Evolutionary conservation across 768 basidiomycete genomes (phyloP).

Genomic region (Suillus luteus): DNA sequence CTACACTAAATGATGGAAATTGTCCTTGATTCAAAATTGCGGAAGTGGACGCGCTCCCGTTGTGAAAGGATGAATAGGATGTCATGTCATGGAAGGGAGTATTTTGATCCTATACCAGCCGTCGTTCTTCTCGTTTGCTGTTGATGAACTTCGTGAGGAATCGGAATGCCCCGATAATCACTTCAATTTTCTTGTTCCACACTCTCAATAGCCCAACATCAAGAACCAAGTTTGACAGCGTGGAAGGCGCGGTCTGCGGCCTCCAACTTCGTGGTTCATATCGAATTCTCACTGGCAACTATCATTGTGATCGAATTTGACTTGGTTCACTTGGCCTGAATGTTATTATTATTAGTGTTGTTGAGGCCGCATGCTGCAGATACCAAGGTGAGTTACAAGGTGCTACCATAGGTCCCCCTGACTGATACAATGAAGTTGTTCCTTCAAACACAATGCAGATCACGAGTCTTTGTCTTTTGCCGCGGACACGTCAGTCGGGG

Average conservation of each 20-base stretch:
- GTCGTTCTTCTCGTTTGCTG: conserved; percentile 15
- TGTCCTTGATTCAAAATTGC: conserved; percentile 21
- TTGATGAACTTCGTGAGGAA: background rate
- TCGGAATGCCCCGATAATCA: conserved; percentile 2
- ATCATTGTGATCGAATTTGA: background rate
- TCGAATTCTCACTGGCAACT: background rate
- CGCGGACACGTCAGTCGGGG: background rate
- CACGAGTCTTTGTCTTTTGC: background rate
- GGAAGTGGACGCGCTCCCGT: conserved; percentile 18
- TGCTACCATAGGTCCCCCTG: no score
- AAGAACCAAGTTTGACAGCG: background rate
- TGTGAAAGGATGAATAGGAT: conserved; percentile 34
- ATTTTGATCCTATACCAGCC: conserved; percentile 17
- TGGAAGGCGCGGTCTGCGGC: background rate
- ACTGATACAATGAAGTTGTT: background rate
- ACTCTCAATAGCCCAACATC: background rate
- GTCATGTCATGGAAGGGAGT: conserved; percentile 19
- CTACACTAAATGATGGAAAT: conserved; percentile 22
- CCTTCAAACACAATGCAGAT: background rate
- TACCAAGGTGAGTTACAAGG: background rate
- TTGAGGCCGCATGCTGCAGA: background rate
- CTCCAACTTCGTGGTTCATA: background rate
- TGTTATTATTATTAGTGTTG: background rate
- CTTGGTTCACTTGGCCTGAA: background rate
- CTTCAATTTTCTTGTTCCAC: background rate